Evolutionary conservation across 805 yeast genomes (phyloP).

Genomic region (Kuraishia piskuri): DNA sequence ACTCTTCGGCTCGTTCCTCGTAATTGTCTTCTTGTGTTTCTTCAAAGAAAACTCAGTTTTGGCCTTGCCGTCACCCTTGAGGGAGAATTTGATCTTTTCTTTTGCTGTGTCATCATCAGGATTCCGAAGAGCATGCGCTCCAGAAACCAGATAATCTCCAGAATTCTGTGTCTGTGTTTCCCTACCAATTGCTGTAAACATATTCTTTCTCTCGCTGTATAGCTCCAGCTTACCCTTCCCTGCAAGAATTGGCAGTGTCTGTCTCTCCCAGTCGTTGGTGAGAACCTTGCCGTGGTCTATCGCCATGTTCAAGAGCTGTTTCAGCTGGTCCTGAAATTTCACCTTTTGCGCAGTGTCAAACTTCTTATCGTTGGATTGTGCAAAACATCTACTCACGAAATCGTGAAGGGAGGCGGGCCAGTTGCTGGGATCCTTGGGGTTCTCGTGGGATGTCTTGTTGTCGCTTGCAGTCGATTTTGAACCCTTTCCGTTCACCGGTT

Average conservation of each 20-base stretch:
- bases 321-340: conserved; percentile 41
- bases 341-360: conserved; percentile 22
- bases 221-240: conserved; percentile 1
- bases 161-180: not conserved
- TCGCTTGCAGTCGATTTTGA: not conserved
- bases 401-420: conserved; percentile 52
- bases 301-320: conserved; percentile 39
- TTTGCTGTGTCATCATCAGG: not conserved
- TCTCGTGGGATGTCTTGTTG: not conserved
- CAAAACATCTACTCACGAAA: conserved; percentile 42
- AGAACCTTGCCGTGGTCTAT: conserved; percentile 32
- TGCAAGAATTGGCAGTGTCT: conserved; percentile 38
- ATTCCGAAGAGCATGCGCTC: not conserved
- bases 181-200: not conserved
- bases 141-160: not conserved
- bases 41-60: not conserved
- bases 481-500: too few species aligned
- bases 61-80: not conserved
- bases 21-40: not conserved
- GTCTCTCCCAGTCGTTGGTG: conserved; percentile 45
- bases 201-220: not conserved
- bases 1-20: not conserved
- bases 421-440: conserved; percentile 1
- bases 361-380: conserved; percentile 26
- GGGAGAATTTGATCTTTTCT: not conserved